phyloP scores from a whole-genome alignment of 441 rosid genomes.

The Geranium incanum region DNA sequence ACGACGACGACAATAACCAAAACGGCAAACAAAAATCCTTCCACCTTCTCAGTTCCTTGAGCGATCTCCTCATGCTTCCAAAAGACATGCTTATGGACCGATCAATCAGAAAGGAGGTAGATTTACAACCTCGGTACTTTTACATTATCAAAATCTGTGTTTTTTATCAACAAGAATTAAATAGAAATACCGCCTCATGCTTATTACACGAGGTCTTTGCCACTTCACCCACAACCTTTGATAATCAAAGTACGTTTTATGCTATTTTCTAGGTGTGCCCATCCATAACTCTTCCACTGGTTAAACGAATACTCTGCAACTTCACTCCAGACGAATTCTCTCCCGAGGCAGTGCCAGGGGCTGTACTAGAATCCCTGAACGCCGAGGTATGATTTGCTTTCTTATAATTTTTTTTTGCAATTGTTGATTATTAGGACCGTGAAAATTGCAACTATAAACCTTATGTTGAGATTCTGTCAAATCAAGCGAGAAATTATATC shows the following conservation, averaged over 20 bases:
- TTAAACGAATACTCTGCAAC: slow-evolving; percentile 62
- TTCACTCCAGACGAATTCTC: slow-evolving; percentile 86
- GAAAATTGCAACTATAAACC: background rate
- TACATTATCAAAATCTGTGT: slow-evolving; percentile 1
- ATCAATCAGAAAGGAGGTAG: slow-evolving; percentile 78
- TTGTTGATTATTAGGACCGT: background rate
- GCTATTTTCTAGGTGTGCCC: slow-evolving; percentile 70
- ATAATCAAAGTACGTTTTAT: too few relatives aligned
- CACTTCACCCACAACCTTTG: too few relatives aligned
- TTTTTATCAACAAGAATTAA: background rate
- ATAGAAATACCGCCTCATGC: too few relatives aligned
- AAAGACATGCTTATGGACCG: slow-evolving; percentile 76
- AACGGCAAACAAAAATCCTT: slow-evolving; percentile 62
- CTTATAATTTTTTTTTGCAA: background rate
- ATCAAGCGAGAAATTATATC: too few relatives aligned
- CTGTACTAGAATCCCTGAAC: slow-evolving; percentile 68
- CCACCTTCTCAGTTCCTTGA: slow-evolving; percentile 75
- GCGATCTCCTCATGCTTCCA: slow-evolving; percentile 99
- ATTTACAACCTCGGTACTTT: background rate
- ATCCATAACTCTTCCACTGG: slow-evolving; percentile 62
- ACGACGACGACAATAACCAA: slow-evolving; percentile 26
- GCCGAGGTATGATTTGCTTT: slow-evolving; percentile 46
- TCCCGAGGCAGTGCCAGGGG: slow-evolving; percentile 79
- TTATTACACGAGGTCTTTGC: too few relatives aligned
- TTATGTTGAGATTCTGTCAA: background rate